A percentile compares a stretch with the other conserved stretches of the same genome.
Evolutionary conservation across 805 yeast species (phyloP).

Genomic region (Candida andamanensis): DNA sequence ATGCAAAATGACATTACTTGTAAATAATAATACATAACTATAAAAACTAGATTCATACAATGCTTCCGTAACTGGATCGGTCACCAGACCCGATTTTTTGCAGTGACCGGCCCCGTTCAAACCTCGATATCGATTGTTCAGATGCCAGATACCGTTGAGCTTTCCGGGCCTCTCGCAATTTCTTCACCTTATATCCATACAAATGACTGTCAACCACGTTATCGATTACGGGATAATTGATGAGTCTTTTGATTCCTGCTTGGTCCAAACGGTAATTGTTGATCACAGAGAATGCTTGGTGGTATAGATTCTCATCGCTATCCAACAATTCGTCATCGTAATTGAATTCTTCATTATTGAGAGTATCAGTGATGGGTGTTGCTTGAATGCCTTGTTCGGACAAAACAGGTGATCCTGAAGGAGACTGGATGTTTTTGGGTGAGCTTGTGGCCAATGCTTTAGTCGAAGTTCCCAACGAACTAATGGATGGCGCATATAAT

Average conservation of each 20-base stretch:
- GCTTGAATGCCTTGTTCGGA: slow-evolving; percentile 5
- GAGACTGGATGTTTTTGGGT: slow-evolving; percentile 14
- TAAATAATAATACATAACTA: slow-evolving; percentile 3
- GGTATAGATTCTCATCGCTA: slow-evolving; percentile 34
- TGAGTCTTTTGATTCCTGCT: slow-evolving; percentile 25
- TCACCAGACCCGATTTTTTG: slow-evolving; percentile 5
- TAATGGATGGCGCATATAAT: slow-evolving; percentile 17
- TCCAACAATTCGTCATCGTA: slow-evolving; percentile 31
- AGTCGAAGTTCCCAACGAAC: slow-evolving; percentile 25
- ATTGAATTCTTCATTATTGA: slow-evolving; percentile 19
- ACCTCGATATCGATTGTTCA: too few species aligned
- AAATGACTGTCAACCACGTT: slow-evolving; percentile 35
- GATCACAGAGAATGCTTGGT: slow-evolving; percentile 23
- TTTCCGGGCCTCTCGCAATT: slow-evolving; percentile 20
- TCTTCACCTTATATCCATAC: slow-evolving; percentile 38
- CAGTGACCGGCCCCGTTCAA: slow-evolving; percentile 8
- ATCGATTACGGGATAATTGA: slow-evolving; percentile 43
- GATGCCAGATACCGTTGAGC: too few species aligned
- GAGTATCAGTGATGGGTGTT: slow-evolving; percentile 18
- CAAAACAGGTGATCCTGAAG: slow-evolving; percentile 13
- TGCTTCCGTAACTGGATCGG: slow-evolving; percentile 21
- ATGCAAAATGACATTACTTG: slow-evolving; percentile 8
- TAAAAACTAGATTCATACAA: slow-evolving; percentile 13
- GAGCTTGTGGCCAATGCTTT: slow-evolving; percentile 27
- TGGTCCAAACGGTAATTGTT: slow-evolving; percentile 32